These are phyloP conservation scores for Sphenostylis stenocarpa DNA, from an alignment of 306 rosid species.

Conservation along the genomic window DNA sequence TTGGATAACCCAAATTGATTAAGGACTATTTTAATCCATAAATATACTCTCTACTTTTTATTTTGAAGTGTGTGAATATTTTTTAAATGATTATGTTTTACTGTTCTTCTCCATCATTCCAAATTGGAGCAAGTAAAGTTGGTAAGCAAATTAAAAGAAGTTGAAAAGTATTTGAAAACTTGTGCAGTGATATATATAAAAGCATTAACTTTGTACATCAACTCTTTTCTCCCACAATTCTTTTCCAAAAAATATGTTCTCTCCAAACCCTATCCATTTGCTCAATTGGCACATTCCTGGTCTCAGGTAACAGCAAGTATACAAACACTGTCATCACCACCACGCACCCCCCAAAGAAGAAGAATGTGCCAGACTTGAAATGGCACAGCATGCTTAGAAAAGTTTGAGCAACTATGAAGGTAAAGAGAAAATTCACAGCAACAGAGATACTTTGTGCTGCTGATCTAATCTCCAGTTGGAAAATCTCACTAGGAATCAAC, in stretches of 20 bases:
- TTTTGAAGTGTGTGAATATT: not conserved
- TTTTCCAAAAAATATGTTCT: conserved; percentile 63
- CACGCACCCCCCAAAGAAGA: conserved; percentile 69
- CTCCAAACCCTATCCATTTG: conserved; percentile 63
- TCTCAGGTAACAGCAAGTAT: conserved; percentile 56
- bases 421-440: conserved; percentile 54
- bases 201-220: conserved; percentile 16
- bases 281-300: conserved; percentile 61
- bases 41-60: not conserved
- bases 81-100: not conserved
- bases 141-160: not conserved
- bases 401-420: conserved; percentile 65
- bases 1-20: no score
- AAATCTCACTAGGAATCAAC: conserved; percentile 70
- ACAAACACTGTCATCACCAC: conserved; percentile 61
- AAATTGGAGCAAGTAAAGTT: not conserved
- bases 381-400: conserved; percentile 64
- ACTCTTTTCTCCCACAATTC: conserved; percentile 35
- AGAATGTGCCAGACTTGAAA: conserved; percentile 60
- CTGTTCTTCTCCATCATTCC: not conserved
- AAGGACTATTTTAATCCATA: no score
- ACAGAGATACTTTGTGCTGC: conserved; percentile 61
- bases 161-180: not conserved
- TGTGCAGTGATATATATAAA: not conserved
- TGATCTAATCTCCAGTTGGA: conserved; percentile 61